Percentiles rank a stretch among this genome's conserved stretches.
Conservation (phyloP, 768 basidiomycete species). For the Mycena rebaudengoi region DNA sequence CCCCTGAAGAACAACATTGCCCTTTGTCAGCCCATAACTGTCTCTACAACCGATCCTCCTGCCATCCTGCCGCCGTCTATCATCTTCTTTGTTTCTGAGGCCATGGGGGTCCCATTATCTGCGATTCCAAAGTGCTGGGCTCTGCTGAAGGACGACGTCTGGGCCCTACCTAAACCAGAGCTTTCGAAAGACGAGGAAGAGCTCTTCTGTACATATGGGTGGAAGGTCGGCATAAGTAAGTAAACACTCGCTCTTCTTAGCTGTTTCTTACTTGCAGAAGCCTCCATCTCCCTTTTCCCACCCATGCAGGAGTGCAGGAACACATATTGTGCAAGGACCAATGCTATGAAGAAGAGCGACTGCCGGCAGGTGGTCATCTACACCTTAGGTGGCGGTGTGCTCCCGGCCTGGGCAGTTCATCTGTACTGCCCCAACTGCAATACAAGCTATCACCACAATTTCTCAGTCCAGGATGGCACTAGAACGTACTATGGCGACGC, state of each 20-base stretch:
- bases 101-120: background rate
- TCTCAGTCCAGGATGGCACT: constrained; percentile 20
- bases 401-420: constrained; percentile 32
- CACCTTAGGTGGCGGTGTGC: constrained; percentile 25
- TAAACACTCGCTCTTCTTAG: background rate
- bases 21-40: background rate
- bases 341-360: constrained; percentile 29
- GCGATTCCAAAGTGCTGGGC: background rate
- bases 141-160: background rate
- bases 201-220: constrained; percentile 5
- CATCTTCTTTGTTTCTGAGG: background rate
- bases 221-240: constrained; percentile 10
- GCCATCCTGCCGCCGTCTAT: background rate
- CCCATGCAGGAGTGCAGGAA: constrained; percentile 1
- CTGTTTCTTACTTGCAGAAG: background rate
- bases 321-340: background rate
- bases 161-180: background rate
- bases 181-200: background rate
- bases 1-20: background rate
- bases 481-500: constrained; percentile 30
- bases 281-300: background rate
- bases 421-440: constrained; percentile 32
- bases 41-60: background rate
- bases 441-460: constrained; percentile 34
- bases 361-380: constrained; percentile 26